A percentile compares a stretch with the other conserved stretches of the same genome.
Conservation (phyloP, 352 stramenopile genomes). For the Blastocystis sp. region DNA sequence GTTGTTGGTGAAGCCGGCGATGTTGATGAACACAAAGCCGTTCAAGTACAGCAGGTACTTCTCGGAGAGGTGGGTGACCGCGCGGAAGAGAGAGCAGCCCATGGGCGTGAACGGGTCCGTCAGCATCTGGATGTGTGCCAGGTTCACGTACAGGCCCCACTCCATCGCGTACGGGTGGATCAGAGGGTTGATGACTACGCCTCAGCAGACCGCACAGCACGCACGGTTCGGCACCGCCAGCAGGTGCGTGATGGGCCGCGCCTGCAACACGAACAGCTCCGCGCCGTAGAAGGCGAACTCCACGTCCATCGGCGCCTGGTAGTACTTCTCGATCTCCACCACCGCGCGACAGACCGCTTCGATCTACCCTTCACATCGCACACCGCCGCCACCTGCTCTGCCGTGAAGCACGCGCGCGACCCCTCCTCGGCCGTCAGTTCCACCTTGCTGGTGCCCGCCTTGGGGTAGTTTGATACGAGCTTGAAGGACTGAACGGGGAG, state of each 20-base stretch:
- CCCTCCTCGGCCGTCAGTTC: conserved; percentile 6
- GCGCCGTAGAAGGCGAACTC: conserved; percentile 53
- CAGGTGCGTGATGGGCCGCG: conserved; percentile 57
- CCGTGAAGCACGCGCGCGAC: neutral
- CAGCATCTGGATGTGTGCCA: conserved; percentile 20
- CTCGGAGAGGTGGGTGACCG: neutral
- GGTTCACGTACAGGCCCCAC: conserved; percentile 25
- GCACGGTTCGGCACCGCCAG: conserved; percentile 32
- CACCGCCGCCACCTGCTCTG: neutral
- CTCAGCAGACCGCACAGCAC: neutral
- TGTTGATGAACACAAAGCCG: conserved; percentile 44
- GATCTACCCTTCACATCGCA: conserved; percentile 12
- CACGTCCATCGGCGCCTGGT: conserved; percentile 67
- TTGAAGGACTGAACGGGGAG: conserved; percentile 19
- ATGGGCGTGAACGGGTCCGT: conserved; percentile 18
- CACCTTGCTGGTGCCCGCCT: conserved; percentile 19
- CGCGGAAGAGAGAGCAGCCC: conserved; percentile 5
- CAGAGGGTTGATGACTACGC: conserved; percentile 37
- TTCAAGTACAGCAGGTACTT: conserved; percentile 34
- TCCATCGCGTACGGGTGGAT: conserved; percentile 62
- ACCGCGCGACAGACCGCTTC: neutral
- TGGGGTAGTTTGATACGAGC: conserved; percentile 52
- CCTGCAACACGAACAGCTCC: conserved; percentile 49
- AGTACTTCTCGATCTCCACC: conserved; percentile 67
- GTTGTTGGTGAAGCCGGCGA: neutral